A percentile compares a stretch with the other conserved stretches of the same genome.
Evolutionary conservation across 257 asterid species (phyloP).

Genomic region (Paulownia fortunei): DNA sequence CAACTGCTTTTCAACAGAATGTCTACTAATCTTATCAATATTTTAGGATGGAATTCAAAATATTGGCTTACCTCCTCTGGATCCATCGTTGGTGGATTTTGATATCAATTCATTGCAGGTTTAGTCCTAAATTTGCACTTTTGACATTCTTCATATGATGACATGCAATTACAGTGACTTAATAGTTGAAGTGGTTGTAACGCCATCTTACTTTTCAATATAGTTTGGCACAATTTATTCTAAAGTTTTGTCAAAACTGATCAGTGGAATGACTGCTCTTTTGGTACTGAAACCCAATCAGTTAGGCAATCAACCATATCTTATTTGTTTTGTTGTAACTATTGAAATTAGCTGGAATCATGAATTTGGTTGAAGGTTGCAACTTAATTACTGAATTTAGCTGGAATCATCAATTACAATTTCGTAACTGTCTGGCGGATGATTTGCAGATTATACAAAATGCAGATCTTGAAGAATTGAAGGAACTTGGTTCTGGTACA

Average conservation of each 20-base stretch:
- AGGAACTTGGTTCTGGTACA: slow-evolving; percentile 58
- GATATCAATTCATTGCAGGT: slow-evolving; percentile 88
- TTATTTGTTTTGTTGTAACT: neutral
- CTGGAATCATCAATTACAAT: slow-evolving; percentile 17
- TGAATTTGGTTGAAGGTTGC: slow-evolving; percentile 12
- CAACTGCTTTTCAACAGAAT: slow-evolving; percentile 2
- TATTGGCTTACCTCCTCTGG: slow-evolving; percentile 64
- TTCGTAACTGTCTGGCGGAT: slow-evolving; percentile 30
- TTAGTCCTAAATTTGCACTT: slow-evolving; percentile 34
- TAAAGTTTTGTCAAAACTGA: neutral
- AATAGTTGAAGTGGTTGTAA: slow-evolving; percentile 21
- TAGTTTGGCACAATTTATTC: neutral
- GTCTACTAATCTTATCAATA: slow-evolving; percentile 26
- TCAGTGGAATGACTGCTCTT: neutral
- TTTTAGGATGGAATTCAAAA: slow-evolving; percentile 64
- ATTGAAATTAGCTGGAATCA: neutral
- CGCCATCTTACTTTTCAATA: neutral
- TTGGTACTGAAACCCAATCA: slow-evolving; percentile 13
- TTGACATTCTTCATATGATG: slow-evolving; percentile 9
- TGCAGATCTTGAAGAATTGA: slow-evolving; percentile 52
- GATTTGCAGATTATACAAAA: slow-evolving; percentile 47
- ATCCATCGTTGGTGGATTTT: slow-evolving; percentile 61
- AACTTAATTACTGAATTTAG: neutral
- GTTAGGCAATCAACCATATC: neutral
- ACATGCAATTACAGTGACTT: slow-evolving; percentile 10